Base-by-base conservation (phyloP, 495 filamentous ascomycete species). In the Penicillium steckii region DNA sequence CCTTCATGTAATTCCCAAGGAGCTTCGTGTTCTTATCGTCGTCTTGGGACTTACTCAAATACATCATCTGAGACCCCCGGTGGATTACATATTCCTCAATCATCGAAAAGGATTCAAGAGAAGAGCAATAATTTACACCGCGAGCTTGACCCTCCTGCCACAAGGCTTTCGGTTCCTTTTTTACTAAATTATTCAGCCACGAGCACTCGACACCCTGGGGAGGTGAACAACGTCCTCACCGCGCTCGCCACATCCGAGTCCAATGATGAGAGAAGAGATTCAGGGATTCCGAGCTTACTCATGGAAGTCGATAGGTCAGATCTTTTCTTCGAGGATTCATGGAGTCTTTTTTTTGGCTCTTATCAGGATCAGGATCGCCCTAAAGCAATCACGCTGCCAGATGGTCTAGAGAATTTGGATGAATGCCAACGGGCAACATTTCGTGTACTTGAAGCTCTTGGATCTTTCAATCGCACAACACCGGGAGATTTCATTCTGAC, bases 151-250 rank as follows among this genome's bases (percentile, higher is more conserved):
- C 9, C 32, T 35, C 22, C 6, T 37, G 8, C 7, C n/a, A 27
- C 8, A 17, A 9, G 19, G 41, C 5, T 35, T 35, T 48, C 46
- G 15, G 24, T 57, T 15, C 57, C 57, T 12, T 60, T 60, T 29
- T 18, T 60, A 9, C 25, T 60, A 15, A 56, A 60, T 17, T 56
- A 56, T 27, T 60, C 57, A 8, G 44, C 44, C 1, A 35, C 57
- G 8, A 46, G 45, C 21, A 55, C 46, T 17, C 44, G n/a, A 1
- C 45, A 35, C 24, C 52, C 53, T 1, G 41, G 52, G 7, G 46
- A 60, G 41, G 48, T 55, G 2, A 56, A 60, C 15, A 46, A 35
- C 0, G 57, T 50, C 22, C 51, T 55, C 17, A 40, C 57, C 7
- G 19, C 47, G 12, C 32, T 60, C 18, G 50, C 57, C 17, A 43